Evolutionary conservation across 1,284 basidiomycete genomes (phyloP).

Genomic region (Veloporphyrellus conicus): DNA sequence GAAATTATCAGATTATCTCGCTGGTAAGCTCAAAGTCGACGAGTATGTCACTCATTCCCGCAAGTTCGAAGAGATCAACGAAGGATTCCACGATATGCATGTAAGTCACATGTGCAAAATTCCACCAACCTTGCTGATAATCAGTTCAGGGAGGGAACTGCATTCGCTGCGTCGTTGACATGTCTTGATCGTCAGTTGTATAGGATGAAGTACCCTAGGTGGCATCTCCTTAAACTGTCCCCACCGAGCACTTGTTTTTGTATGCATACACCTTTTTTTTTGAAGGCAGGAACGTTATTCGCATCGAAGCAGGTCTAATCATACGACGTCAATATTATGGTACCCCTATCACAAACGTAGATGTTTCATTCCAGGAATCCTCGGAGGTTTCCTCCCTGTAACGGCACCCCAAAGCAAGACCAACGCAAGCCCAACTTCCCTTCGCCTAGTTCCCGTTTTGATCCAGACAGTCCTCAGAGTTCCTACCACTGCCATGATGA

Average conservation of each 20-base stretch:
- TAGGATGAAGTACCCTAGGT: not conserved
- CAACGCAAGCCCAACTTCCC: constrained; percentile 62
- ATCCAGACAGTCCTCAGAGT: constrained; percentile 59
- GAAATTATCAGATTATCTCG: constrained; percentile 57
- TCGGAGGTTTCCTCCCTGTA: constrained; percentile 47
- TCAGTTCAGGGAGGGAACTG: constrained; percentile 73
- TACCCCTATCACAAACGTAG: constrained; percentile 12
- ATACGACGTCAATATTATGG: constrained; percentile 9
- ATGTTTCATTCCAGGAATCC: constrained; percentile 47
- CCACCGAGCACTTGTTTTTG: not conserved
- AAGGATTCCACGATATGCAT: constrained; percentile 94
- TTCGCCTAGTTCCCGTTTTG: constrained; percentile 60
- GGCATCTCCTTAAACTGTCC: constrained; percentile 2
- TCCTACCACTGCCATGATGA: constrained; percentile 56
- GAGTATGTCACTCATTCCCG: constrained; percentile 85
- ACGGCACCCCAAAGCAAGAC: constrained; percentile 66
- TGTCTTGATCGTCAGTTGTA: constrained; percentile 43
- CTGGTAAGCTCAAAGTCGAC: constrained; percentile 76
- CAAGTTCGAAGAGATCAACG: constrained; percentile 76
- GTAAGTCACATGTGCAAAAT: constrained; percentile 46
- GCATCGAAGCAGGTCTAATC: not conserved
- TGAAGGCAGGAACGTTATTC: too few relatives aligned
- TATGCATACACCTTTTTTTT: too few relatives aligned
- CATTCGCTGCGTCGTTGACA: constrained; percentile 87
- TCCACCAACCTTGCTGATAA: not conserved